Evolutionary conservation across 2,329 filamentous ascomycete species (phyloP), one percentile per base, ranked within the genome.

Genomic region (Esteya vermicola): DNA sequence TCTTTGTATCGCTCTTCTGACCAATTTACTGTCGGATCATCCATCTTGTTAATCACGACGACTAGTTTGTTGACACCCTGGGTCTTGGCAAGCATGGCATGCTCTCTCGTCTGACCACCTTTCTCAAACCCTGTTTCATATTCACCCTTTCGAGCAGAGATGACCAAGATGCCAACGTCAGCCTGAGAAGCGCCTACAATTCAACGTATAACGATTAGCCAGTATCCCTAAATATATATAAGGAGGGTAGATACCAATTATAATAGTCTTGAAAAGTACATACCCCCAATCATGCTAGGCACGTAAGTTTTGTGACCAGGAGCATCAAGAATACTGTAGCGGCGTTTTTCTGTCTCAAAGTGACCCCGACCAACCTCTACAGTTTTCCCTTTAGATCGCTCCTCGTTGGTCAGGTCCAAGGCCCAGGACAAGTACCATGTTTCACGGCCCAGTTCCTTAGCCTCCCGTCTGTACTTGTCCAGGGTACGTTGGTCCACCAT

Each of bases 391-490:
- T 96, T 93, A 39, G 84, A 69, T 55, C 93, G 77, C 59, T 98
- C 91, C 61, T 98, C 93, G 62, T 89, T 94, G 50, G 86, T 98
- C 59, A 96, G 61, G 71, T 98, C 91, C 52, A 98, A 74, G 45
- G 88, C 93, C 91, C 93, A 98, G 33, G 91, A 98, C 19, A 98
- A 72, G 60, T 96, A 98, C 91, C 91, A 98, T 4, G 89, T 93
- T 65, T 96, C 91, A 66, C 88, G 83, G 39, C 91, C 91, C 48
- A 91, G 72, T 10, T 96, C 91, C 68, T 94, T 96, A 38, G 91
- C 89, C 54, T 98, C 93, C 51, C 76, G 78, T 73, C 89, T 94
- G 70, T 94, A 94, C 64, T 98, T 98, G 40, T 98, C 91, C 70
- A 98, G 76, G 27, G 91, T 98, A 57, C 91, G 78, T 63, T 98